Evolutionary conservation across 371 early-diverging fungal species (phyloP), one percentile per base, ranked within the genome.

Genomic region (Apophysomyces ossiformis): DNA sequence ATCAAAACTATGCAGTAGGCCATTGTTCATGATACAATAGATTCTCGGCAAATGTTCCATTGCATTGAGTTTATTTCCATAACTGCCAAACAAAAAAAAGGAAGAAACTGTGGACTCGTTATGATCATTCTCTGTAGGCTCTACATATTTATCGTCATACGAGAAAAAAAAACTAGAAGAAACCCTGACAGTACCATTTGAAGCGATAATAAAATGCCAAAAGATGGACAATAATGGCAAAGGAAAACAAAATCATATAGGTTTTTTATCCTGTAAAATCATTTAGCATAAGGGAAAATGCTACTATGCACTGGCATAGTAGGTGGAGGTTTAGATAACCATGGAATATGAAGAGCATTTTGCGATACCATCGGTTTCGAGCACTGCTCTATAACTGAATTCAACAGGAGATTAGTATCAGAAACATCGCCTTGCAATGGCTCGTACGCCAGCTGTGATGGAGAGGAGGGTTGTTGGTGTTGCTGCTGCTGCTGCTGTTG

Each of bases 271-370:
- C 32, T 26, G 32, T 26, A 26, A 21, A 7, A 5, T 50, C 2
- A 26, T 32, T 50, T 21, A 50, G 21, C 7, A 50, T 7, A 32
- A 26, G 54, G 54, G 54, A 50, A 50, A 21, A 50, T 21, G 54
- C 54, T 21, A 21, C 21, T 50, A 21, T 21, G 5, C 2, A 26
- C n/a, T 9, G 54, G n/a, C 21, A 21, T 50, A 7, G 21, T n/a
- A 7, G 54, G 21, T 18, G 54, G 54, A 26, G 54, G 21, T 11
- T 16, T 50, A 21, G 54, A 50, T 7, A 26, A 21, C 54, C 54
- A 50, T 50, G 54, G 54, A 26, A 50, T 50, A 21, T 26, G 57
- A 41, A 32, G 54, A 21, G 5, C 21, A 37, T 63, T 37, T 18
- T 15, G 21, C 41, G 12, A 9, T 32, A 12, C 16, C 7, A n/a